These are phyloP conservation scores for Gnomoniopsis smithogilvyi DNA, from an alignment of 2,329 filamentous ascomycete species.

Conservation along the genomic window DNA sequence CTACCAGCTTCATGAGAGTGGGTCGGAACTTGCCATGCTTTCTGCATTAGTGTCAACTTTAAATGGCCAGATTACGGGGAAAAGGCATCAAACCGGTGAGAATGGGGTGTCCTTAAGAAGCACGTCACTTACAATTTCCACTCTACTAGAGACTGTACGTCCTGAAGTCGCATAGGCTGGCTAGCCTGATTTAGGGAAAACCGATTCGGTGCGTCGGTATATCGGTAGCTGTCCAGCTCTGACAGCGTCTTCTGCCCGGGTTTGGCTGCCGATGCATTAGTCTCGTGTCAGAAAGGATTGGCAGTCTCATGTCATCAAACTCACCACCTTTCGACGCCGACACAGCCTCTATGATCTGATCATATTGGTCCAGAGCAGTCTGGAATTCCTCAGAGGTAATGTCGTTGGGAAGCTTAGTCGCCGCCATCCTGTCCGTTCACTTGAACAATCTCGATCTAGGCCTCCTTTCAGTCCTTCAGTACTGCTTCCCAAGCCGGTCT, in stretches of 20 bases:
- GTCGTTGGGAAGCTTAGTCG: slow-evolving; percentile 18
- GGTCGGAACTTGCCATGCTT: slow-evolving; percentile 60
- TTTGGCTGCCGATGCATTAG: slow-evolving; percentile 35
- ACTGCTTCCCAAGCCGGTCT: no score
- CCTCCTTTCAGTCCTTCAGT: no score
- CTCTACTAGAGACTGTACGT: slow-evolving; percentile 60
- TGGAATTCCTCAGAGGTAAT: slow-evolving; percentile 27
- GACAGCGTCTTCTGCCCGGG: slow-evolving; percentile 47
- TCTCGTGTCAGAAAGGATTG: background rate
- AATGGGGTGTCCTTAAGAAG: background rate
- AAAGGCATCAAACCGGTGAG: background rate
- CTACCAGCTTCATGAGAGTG: slow-evolving; percentile 56
- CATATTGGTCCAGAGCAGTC: slow-evolving; percentile 23
- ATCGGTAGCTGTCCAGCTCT: slow-evolving; percentile 60
- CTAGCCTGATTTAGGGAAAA: slow-evolving; percentile 37
- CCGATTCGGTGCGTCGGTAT: slow-evolving; percentile 45
- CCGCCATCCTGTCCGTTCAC: slow-evolving; percentile 12
- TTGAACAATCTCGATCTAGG: background rate
- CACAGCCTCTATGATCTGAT: slow-evolving; percentile 31
- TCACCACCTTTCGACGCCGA: slow-evolving; percentile 44
- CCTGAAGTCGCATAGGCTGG: slow-evolving; percentile 47
- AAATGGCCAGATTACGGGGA: background rate
- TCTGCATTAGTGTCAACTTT: slow-evolving; percentile 34
- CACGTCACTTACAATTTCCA: slow-evolving; percentile 64
- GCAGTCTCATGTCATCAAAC: slow-evolving; percentile 11